Evolutionary conservation across 176 grass and related monocot species (phyloP), one percentile per base, ranked within the genome.

Genomic region (Lolium rigidum): DNA sequence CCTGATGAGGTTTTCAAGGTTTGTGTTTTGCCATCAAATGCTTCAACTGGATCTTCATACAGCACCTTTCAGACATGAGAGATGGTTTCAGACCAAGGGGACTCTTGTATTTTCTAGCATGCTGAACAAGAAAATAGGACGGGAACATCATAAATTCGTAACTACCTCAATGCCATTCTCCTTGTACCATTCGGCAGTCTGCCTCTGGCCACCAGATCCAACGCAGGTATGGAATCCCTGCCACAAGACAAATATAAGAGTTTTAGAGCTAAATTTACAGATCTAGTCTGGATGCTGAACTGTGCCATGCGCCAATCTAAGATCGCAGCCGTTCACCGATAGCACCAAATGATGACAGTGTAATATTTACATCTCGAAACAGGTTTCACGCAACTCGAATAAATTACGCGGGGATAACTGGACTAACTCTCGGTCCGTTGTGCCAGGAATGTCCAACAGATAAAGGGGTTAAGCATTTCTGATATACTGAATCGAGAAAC

Each of bases 171-270:
- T 95, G 56, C 93, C 91, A 20, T 95, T 90, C 66, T 98, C 92
- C 68, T 90, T 87, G 74, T 98, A 98, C 95, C 95, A 98, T 75
- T 95, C 95, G 7, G 88, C 61, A 63, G 81, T 92, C 65, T 98
- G 95, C 39, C 91, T 88, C 58, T 95, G 91, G 44, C 91, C 93
- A 78, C 95, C 93, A 84, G 91, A 90, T 76, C 95, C 95, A 87
- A 98, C 91, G 63, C 93, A 98, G 54, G 95, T 95, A 87, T 95
- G 93, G 77, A 98, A 98, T 70, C 95, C 95, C 93, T 95, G 74
- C 63, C 22, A 82, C 31, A 83, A 86, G 8, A 61, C 35, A 86
- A 93, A 72, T 63, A 22, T 80, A 8, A 70, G 59, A 44, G 9
- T 18, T 78, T 56, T 24, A 48, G 83, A 24, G 12, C 13, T 80